Evolutionary conservation across 1,284 basidiomycete species (phyloP), one percentile per base, ranked within the genome.

Genomic region (Sparassis latifolia): DNA sequence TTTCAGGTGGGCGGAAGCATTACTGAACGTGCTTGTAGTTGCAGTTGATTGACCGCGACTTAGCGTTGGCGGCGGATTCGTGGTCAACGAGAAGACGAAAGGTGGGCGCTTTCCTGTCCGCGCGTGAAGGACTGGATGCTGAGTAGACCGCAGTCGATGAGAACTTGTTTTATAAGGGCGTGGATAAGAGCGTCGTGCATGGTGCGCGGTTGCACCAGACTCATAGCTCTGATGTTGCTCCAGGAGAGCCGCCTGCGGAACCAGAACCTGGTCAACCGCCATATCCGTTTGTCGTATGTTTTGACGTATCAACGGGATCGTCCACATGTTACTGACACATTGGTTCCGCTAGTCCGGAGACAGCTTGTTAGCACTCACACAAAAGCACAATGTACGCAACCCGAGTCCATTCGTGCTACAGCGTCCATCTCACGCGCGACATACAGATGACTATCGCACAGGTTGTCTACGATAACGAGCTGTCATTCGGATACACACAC

Each of bases 91-190:
- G 32, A 89, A 89, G 63, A 93, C 90, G 2, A 86, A 92, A 74
- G 83, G 87, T 81, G 45, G 41, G 43, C 32, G 4, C 9, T 10
- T 4, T 10, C 20, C 20, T 5, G 7, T 12, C 12, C 27, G 47
- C 33, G 10, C 20, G 6, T 32, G 10, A 5, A 7, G 28, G 38
- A 4, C 27, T 7, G 32, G n/a, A 30, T 10, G 44, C 33, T 45
- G 12, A 47, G 4, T 12, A 20, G 27, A 10, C 44, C 5, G 44
- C 68, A 89, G 84, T 89, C 59, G 86, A 92, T 61, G 95, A 98
- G 70, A 97, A 98, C 66, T 67, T 97, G 56, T 97, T 92, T 67
- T 97, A 97, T 77, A 93, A 93, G 66, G 85, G 91, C n/a, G 89
- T 95, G n/a, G 82, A 93, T 63, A 90, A 93, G 65, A 72, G 75